phyloP scores from a whole-genome alignment of 2,329 filamentous ascomycete species.

The Niveomyces coronatus region DNA sequence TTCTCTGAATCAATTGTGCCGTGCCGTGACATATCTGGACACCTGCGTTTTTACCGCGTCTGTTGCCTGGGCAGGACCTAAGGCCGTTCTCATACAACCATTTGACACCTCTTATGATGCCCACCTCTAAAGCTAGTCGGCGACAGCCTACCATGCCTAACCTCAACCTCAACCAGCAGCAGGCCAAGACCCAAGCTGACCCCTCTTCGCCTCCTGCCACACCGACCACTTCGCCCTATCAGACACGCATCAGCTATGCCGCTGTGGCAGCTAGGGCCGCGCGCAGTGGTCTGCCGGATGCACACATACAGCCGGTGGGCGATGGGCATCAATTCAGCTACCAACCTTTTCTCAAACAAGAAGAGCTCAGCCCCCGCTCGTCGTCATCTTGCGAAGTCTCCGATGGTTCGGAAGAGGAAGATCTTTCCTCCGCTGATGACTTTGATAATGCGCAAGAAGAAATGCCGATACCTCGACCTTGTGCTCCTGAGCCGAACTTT shows the following conservation, averaged over 20 bases:
- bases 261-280: conserved; percentile 21
- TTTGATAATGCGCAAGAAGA: too few species aligned
- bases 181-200: conserved; percentile 17
- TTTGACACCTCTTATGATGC: conserved; percentile 17
- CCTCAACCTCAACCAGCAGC: conserved; percentile 25
- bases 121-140: conserved; percentile 22
- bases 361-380: conserved; percentile 28
- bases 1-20: too few species aligned
- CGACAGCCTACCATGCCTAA: conserved; percentile 32
- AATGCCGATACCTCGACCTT: neutral
- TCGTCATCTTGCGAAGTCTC: conserved; percentile 14
- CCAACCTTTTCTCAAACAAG: conserved; percentile 21
- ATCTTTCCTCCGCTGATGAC: neutral
- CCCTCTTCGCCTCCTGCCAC: conserved; percentile 39
- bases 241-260: conserved; percentile 24
- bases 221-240: conserved; percentile 29
- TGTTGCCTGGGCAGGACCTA: too few species aligned
- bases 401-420: conserved; percentile 16
- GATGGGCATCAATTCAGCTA: conserved; percentile 34
- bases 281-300: conserved; percentile 23
- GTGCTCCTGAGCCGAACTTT: neutral
- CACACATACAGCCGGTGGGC: conserved; percentile 32
- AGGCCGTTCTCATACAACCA: too few species aligned
- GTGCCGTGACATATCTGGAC: too few species aligned
- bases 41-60: too few species aligned